Conservation (phyloP, 805 yeast species). For the Ogataea kodamae region DNA sequence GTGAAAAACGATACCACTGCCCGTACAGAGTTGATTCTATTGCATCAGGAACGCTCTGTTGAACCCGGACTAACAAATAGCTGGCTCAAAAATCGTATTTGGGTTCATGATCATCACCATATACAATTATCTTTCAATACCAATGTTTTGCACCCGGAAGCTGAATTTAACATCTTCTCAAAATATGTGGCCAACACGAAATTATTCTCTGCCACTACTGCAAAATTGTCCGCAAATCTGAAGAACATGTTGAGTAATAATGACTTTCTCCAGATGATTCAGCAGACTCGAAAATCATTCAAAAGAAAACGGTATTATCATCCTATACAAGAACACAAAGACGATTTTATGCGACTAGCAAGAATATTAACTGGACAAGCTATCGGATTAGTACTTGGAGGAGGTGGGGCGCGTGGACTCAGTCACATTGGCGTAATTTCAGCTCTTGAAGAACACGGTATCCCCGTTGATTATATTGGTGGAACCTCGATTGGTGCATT, state of each 20-base stretch:
- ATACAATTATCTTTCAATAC: constrained; percentile 54
- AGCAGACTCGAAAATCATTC: constrained; percentile 27
- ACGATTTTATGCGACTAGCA: constrained; percentile 87
- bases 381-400: constrained; percentile 91
- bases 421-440: constrained; percentile 89
- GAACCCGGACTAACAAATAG: constrained; percentile 78
- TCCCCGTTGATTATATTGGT: constrained; percentile 90
- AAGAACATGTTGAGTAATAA: constrained; percentile 27
- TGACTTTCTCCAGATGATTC: constrained; percentile 29
- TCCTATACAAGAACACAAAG: constrained; percentile 58
- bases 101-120: constrained; percentile 95
- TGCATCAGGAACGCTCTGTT: constrained; percentile 81
- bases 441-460: constrained; percentile 87
- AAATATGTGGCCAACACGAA: constrained; percentile 9
- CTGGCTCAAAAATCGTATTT: constrained; percentile 81
- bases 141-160: constrained; percentile 12
- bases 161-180: constrained; percentile 15
- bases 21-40: constrained; percentile 76
- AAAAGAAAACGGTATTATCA: constrained; percentile 27
- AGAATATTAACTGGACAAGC: constrained; percentile 89
- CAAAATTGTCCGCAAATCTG: constrained; percentile 26
- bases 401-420: constrained; percentile 96
- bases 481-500: constrained; percentile 97
- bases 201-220: constrained; percentile 23
- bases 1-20: constrained; percentile 79